Percentiles rank a stretch among this genome's conserved stretches.
phyloP scores from a whole-genome alignment of 306 rosid genomes.

The Cucurbita moschata region DNA sequence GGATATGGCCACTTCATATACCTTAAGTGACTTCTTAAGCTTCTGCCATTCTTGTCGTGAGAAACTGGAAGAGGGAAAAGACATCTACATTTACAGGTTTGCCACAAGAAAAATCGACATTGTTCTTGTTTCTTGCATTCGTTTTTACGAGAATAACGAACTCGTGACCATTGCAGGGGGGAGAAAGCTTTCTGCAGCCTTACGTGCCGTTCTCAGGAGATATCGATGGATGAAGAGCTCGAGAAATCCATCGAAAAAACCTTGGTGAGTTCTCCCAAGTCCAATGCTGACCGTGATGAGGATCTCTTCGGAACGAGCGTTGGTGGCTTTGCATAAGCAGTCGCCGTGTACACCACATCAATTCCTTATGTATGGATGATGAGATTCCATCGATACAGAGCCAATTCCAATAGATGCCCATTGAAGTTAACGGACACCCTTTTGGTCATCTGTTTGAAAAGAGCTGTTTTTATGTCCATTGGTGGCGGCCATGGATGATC shows the following conservation, averaged over 20 bases:
- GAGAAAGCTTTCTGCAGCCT: conserved; percentile 80
- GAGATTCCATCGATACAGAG: too few relatives aligned
- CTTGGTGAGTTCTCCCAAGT: conserved; percentile 22
- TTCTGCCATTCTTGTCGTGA: conserved; percentile 69
- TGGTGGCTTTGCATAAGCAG: conserved; percentile 21
- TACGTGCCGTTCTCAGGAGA: conserved; percentile 57
- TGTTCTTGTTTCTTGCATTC: not conserved
- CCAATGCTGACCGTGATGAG: conserved; percentile 22
- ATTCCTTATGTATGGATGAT: too few relatives aligned
- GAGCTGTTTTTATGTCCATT: conserved; percentile 69
- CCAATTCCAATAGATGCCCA: too few relatives aligned
- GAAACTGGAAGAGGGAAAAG: conserved; percentile 63
- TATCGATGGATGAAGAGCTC: conserved; percentile 49
- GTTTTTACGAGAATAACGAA: not conserved
- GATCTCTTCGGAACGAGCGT: conserved; percentile 33
- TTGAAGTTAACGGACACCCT: conserved; percentile 15
- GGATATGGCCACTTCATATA: conserved; percentile 11
- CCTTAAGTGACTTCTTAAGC: conserved; percentile 44
- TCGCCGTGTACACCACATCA: not conserved
- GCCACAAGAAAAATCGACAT: conserved; percentile 1
- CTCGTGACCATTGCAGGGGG: conserved; percentile 39
- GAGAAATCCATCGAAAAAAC: conserved; percentile 31
- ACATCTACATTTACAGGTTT: conserved; percentile 76
- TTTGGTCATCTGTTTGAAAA: conserved; percentile 51
- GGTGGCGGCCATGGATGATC: conserved; percentile 85